Evolutionary conservation across 2,329 filamentous ascomycete genomes (phyloP), one percentile per base, ranked within the genome.

Genomic region (Alternaria brassicicola): DNA sequence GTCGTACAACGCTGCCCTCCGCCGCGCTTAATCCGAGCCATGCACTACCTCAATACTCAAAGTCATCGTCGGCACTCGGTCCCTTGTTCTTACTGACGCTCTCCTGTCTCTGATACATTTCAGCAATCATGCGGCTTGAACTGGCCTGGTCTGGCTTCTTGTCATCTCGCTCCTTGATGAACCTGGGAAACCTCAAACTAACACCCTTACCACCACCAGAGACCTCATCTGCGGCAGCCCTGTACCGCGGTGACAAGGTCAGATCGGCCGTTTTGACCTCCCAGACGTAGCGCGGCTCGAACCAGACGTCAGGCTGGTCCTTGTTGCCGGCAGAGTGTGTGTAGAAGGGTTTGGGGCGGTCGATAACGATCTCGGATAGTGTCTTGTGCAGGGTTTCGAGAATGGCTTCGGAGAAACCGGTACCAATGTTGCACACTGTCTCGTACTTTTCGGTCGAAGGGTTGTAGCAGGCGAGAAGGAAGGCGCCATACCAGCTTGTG

Each of bases 271-370:
- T 96, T 82, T 94, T 96, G 67, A 99, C 93, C 79, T 99, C 95
- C 95, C 95, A 99, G 1, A 99, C 95, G 70, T 90, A 89, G 39
- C 88, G 88, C 13, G 95, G 92, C 82, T 99, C 95, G 75, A 99
- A 95, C 95, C 95, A 99, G 35, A 99, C 93, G 76, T 99, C 95
- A 1, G 95, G 95, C 76, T 99, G 95, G 75, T 98, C 93, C 79
- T 96, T 94, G 48, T 88, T 88, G 49, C 91, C 92, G 0, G 84
- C 81, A 4, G 90, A 93, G 77, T 99, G 95, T 1, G 88, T 84
- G 79, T 98, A 99, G 78, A 97, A 99, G 0, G 95, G 95, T 74
- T 99, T 99, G 1, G 94, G 87, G 1, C 89, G 88, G 73, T 96
- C 92, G 67, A 99, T 99, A 66, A 90, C 88, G 48, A 92, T 87